Evolutionary conservation across 352 stramenopile species (phyloP).

Genomic region (Globisporangium spiculum): DNA sequence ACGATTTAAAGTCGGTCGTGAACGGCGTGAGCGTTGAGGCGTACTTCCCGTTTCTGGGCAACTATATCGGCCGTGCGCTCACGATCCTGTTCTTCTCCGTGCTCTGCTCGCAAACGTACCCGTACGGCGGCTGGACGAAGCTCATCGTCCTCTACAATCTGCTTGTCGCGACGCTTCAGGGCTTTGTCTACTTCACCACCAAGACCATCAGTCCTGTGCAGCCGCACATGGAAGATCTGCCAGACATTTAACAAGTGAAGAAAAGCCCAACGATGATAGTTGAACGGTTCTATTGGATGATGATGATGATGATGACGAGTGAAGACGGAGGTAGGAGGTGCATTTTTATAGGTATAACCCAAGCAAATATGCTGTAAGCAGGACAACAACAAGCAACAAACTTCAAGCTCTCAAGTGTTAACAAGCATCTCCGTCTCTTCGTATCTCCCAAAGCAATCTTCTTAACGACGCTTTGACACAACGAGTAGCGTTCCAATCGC

Average conservation of each 20-base stretch:
- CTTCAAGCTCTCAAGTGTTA: too few species aligned
- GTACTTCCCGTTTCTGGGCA: constrained; percentile 86
- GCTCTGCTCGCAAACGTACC: constrained; percentile 63
- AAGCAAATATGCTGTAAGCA: background rate
- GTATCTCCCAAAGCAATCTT: background rate
- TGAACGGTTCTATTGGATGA: background rate
- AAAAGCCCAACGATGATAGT: background rate
- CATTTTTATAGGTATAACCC: constrained; percentile 5
- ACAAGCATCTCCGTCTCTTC: background rate
- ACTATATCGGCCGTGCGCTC: constrained; percentile 79
- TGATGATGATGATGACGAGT: background rate
- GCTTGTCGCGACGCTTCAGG: constrained; percentile 68
- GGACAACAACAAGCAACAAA: background rate
- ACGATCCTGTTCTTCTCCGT: constrained; percentile 83
- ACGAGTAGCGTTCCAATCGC: background rate
- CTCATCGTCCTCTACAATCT: constrained; percentile 77
- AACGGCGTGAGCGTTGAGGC: constrained; percentile 78
- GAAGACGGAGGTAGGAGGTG: background rate
- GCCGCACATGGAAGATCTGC: constrained; percentile 64
- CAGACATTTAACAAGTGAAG: constrained; percentile 37
- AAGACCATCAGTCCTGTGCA: constrained; percentile 62
- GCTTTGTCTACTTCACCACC: constrained; percentile 81
- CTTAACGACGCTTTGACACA: constrained; percentile 11
- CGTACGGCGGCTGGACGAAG: constrained; percentile 68
- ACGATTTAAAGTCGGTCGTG: constrained; percentile 83